These are phyloP conservation scores for Botrytis tulipae DNA, from an alignment of 2,329 filamentous ascomycete genomes.

Conservation along the genomic window DNA sequence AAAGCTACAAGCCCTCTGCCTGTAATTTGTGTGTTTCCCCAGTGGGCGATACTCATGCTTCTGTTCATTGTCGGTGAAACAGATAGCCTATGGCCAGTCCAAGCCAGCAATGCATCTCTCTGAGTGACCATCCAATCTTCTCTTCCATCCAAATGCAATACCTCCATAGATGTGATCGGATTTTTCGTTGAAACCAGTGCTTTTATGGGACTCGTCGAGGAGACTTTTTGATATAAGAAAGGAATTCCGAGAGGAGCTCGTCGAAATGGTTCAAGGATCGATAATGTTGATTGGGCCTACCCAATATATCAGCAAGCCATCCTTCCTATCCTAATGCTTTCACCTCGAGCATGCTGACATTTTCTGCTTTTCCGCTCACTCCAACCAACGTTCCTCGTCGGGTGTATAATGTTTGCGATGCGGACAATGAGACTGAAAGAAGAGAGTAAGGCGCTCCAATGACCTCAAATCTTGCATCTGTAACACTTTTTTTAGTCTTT, in stretches of 20 bases:
- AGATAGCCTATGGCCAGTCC: slow-evolving; percentile 85
- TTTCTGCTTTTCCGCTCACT: slow-evolving; percentile 85
- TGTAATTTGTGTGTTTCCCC: slow-evolving; percentile 87
- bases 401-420: slow-evolving; percentile 91
- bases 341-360: slow-evolving; percentile 53
- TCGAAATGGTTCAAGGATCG: slow-evolving; percentile 78
- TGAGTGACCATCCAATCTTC: slow-evolving; percentile 95
- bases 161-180: slow-evolving; percentile 78
- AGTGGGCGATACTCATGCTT: slow-evolving; percentile 75
- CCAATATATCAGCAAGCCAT: slow-evolving; percentile 23
- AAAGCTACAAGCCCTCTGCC: slow-evolving; percentile 84
- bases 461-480: slow-evolving; percentile 94
- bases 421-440: slow-evolving; percentile 87
- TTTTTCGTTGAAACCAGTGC: slow-evolving; percentile 87
- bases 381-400: slow-evolving; percentile 87
- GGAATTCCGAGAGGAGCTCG: slow-evolving; percentile 81
- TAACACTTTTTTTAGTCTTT: slow-evolving; percentile 22
- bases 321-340: slow-evolving; percentile 15
- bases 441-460: slow-evolving; percentile 89
- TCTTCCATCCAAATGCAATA: slow-evolving; percentile 87
- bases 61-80: slow-evolving; percentile 74
- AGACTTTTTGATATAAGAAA: slow-evolving; percentile 90
- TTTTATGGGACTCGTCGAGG: slow-evolving; percentile 82
- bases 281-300: slow-evolving; percentile 84
- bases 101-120: slow-evolving; percentile 84